phyloP scores from a whole-genome alignment of 495 filamentous ascomycete species.

The Parathielavia hyrcaniae region DNA sequence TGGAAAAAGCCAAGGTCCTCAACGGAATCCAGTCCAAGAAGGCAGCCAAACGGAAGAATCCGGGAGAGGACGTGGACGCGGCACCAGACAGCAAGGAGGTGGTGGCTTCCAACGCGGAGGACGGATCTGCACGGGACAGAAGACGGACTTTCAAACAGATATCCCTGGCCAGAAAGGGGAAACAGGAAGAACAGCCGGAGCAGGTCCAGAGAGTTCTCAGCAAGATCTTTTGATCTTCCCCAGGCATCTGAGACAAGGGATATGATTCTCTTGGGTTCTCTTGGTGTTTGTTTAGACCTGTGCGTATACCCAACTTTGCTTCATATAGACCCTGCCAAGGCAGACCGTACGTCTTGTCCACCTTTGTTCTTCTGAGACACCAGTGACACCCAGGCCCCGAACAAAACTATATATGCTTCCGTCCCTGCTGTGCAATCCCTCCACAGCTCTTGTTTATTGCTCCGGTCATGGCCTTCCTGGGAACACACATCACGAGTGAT shows the following conservation, averaged over 20 bases:
- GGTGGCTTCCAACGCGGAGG: slow-evolving; percentile 15
- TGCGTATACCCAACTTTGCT: slow-evolving; percentile 6
- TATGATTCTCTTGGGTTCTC: not conserved
- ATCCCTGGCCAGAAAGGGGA: slow-evolving; percentile 45
- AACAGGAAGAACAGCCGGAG: slow-evolving; percentile 48
- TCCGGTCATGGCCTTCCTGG: no score
- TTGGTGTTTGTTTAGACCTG: not conserved
- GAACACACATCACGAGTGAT: not conserved
- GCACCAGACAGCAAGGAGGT: slow-evolving; percentile 17
- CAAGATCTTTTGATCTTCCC: slow-evolving; percentile 60
- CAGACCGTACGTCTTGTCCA: not conserved
- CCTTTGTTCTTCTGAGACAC: slow-evolving; percentile 6
- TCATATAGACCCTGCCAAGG: not conserved
- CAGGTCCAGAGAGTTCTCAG: slow-evolving; percentile 72
- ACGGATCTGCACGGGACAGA: slow-evolving; percentile 25
- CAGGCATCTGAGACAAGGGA: not conserved
- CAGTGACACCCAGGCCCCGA: not conserved
- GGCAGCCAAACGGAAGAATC: slow-evolving; percentile 51
- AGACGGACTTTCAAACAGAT: slow-evolving; percentile 70
- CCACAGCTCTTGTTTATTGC: no score
- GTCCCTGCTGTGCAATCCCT: no score
- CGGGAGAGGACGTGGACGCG: slow-evolving; percentile 16
- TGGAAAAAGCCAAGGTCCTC: slow-evolving; percentile 68
- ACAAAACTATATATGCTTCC: not conserved
- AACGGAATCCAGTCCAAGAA: slow-evolving; percentile 62